These are phyloP conservation scores for Solidago caesia DNA, from an alignment of 129 eudicot genomes.

Conservation along the genomic window DNA sequence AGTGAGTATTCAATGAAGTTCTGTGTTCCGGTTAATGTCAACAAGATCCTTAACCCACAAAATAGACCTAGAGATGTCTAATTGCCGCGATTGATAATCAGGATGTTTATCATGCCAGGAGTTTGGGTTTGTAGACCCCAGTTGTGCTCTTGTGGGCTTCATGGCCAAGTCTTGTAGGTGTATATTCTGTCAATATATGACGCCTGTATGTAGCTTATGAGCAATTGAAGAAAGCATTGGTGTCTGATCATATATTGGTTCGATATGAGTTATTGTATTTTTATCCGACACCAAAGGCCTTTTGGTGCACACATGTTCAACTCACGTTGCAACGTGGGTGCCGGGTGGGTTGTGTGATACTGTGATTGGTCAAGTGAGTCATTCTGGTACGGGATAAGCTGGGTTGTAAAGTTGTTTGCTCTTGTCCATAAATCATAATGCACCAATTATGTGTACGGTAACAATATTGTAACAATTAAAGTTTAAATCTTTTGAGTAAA, in stretches of 20 bases:
- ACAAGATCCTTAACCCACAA: neutral
- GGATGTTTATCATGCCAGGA: too few species aligned
- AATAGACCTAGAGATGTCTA: neutral
- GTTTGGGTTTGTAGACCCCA: neutral
- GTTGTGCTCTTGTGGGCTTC: conserved; percentile 20
- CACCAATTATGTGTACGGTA: neutral
- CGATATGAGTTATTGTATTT: neutral
- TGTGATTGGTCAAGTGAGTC: neutral
- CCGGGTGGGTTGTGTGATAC: neutral
- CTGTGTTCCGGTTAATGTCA: neutral
- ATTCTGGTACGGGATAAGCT: too few species aligned
- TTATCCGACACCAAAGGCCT: neutral
- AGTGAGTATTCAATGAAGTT: conserved; percentile 29
- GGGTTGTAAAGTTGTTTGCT: too few species aligned
- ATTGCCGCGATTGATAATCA: too few species aligned
- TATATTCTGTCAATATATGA: conserved; percentile 14
- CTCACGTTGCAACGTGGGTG: neutral
- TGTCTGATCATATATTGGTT: neutral
- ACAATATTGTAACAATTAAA: neutral
- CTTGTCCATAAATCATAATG: neutral
- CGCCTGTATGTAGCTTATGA: neutral
- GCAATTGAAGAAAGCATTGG: conserved; percentile 7
- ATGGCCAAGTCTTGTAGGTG: conserved; percentile 16
- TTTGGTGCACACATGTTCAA: neutral
- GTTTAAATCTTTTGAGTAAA: neutral